Base-by-base conservation (phyloP, 192 early-diverging fungal genomes). In the Coemansia sp. region DNA sequence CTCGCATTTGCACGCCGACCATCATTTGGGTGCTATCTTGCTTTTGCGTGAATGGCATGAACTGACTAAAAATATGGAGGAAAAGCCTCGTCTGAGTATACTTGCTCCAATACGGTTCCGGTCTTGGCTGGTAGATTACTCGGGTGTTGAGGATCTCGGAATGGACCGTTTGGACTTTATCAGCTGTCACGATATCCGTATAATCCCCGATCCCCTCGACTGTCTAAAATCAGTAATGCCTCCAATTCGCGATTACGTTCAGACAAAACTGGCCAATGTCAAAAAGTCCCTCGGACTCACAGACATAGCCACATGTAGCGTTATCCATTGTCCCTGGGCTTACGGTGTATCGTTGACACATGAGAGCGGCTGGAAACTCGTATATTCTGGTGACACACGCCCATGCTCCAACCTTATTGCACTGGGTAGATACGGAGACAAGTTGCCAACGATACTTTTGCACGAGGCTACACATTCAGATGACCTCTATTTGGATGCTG, bases 1-100 rank as follows among this genome's bases (percentile, higher is more conserved):
- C 8, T 95, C 92, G 29, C 96, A 99, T 63, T 68, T 99, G 75
- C 96, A 99, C 65, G 97, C 94, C 22, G 97, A 99, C 68, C 97
- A 99, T 56, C 97, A 97, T 62, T 67, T 99, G 17, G 97, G 97
- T 3, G 70, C 85, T 4, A 72, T 91, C 5, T 62, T 81, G 22
- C 49, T 99, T 33, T 68, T 98, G 45, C 73, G 63, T 17, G 78
- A 81, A 45, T 86, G 91, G 83, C 81, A 74, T 47, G 53, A 82
- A 75, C 77, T 88, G 35, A 77, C 75, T 19, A 47, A 28, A 4
- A 5, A 34, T 11, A 17, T 57, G 50, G 37, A 34, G 1, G 40
- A 22, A 4, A 28, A 19, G 28, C 52, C 62, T n/a, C 55, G 79
- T 2, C 38, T 78, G 15, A 68, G 55, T 4, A 51, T 82, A 19